Base-by-base conservation (phyloP, 1,284 basidiomycete genomes). In the Cystobasidiaceae sp. region DNA sequence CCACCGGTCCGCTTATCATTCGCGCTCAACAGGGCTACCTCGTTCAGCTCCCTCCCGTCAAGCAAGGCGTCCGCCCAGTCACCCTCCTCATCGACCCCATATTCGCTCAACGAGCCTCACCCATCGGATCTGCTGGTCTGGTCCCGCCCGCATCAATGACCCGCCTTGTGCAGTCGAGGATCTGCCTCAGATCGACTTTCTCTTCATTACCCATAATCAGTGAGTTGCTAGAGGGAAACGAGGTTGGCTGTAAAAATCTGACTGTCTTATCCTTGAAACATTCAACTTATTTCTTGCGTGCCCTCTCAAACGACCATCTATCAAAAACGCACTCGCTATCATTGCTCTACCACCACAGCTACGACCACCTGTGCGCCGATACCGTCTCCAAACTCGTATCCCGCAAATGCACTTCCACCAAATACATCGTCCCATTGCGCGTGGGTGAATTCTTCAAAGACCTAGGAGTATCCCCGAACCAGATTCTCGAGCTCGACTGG, bases 181-280 rank as follows among this genome's bases (percentile, higher is more conserved):
- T 13, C 44, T 75, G 39, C 74, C 74, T 0, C 67, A 60, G 1
- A 65, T 71, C 34, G 73, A 75, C 33, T 63, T 69, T 23, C 69
- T 73, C n/a, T 68, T 73, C n/a, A 74, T 75, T 27, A 70, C 67
- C 25, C 74, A 75, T 67, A 73, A 73, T 54, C 74, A 75, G 74
- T 74, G 19, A 61, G 73, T 63, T 23, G n/a, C n/a, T n/a, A n/a
- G n/a, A n/a, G n/a, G n/a, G n/a, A n/a, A n/a, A n/a, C n/a, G n/a
- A n/a, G n/a, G n/a, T n/a, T n/a, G n/a, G n/a, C n/a, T n/a, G n/a
- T n/a, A n/a, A n/a, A n/a, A n/a, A n/a, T n/a, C n/a, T n/a, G n/a
- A n/a, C n/a, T n/a, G n/a, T n/a, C n/a, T n/a, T n/a, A n/a, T n/a
- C n/a, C n/a, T n/a, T n/a, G n/a, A n/a, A n/a, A n/a, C n/a, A n/a